Percentiles rank a stretch among this genome's conserved stretches.
These are phyloP conservation scores for Penicillium rolfsii DNA, from an alignment of 2,329 filamentous ascomycete genomes.

Conservation along the genomic window DNA sequence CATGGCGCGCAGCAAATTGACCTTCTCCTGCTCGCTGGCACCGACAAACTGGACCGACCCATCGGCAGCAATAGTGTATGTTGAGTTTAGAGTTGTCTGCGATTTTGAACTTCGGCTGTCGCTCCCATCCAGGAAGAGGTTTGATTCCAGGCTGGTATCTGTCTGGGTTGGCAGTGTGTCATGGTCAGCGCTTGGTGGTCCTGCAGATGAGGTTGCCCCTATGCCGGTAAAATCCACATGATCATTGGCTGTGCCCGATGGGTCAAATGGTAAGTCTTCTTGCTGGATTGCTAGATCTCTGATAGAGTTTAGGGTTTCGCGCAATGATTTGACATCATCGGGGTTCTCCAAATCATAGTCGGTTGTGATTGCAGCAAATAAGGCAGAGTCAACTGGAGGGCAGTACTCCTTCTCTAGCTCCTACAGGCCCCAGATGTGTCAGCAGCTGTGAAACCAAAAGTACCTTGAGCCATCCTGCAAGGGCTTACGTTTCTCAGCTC, in stretches of 20 bases:
- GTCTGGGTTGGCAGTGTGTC: conserved; percentile 50
- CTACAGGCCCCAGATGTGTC: conserved; percentile 24
- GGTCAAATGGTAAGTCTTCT: conserved; percentile 69
- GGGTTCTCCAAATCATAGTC: conserved; percentile 69
- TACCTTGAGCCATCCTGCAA: no score
- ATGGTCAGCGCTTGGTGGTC: conserved; percentile 6
- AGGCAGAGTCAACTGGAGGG: conserved; percentile 73
- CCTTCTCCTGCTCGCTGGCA: conserved; percentile 60
- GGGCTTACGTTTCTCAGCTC: conserved; percentile 3
- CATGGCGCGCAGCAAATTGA: conserved; percentile 65
- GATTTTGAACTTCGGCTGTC: conserved; percentile 23
- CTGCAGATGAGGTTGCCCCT: conserved; percentile 32
- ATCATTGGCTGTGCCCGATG: conserved; percentile 67
- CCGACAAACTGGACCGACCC: conserved; percentile 35
- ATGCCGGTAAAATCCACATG: conserved; percentile 28
- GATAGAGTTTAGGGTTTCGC: conserved; percentile 65
- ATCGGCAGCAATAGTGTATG: conserved; percentile 35
- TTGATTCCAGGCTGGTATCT: conserved; percentile 56
- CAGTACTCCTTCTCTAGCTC: conserved; percentile 69
- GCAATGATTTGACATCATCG: conserved; percentile 58
- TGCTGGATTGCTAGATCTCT: conserved; percentile 73
- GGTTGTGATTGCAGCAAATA: conserved; percentile 73
- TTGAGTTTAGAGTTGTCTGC: conserved; percentile 21
- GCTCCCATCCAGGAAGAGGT: conserved; percentile 44
- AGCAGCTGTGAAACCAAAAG: not conserved